A percentile compares a stretch with the other conserved stretches of the same genome.
These are phyloP conservation scores for Trichosanthes cucumerina DNA, from an alignment of 306 rosid genomes.

Conservation along the genomic window DNA sequence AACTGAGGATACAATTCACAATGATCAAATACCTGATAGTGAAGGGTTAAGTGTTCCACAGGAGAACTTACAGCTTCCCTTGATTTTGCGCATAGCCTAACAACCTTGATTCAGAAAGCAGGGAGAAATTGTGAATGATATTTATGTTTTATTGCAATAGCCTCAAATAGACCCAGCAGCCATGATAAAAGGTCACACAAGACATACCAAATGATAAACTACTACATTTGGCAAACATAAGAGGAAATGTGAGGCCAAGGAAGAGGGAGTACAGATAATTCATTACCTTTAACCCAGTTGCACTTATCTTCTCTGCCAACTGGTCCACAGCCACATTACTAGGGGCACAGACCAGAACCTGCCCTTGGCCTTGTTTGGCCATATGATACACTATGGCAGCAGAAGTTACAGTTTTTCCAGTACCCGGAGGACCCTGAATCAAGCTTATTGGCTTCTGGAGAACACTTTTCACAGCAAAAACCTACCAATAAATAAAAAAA, in stretches of 20 bases:
- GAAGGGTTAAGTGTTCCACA: constrained; percentile 96
- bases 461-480: constrained; percentile 94
- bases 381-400: constrained; percentile 99
- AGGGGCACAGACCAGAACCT: constrained; percentile 99
- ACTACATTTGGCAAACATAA: neutral
- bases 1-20: neutral
- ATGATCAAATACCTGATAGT: constrained; percentile 69
- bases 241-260: neutral
- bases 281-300: constrained; percentile 94
- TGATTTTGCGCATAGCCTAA: constrained; percentile 93
- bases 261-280: neutral
- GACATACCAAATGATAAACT: neutral
- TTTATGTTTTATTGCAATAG: neutral
- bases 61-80: constrained; percentile 99
- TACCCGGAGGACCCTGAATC: constrained; percentile 99
- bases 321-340: constrained; percentile 97
- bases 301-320: constrained; percentile 96
- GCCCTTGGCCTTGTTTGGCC: constrained; percentile 99
- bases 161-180: neutral
- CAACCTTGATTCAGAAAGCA: constrained; percentile 47
- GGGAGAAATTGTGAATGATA: neutral
- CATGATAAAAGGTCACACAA: neutral
- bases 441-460: constrained; percentile 98
- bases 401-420: constrained; percentile 97
- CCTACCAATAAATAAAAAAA: constrained; percentile 32